Base-by-base conservation (phyloP, 108 stramenopile species). In the Heterococcus sp. region DNA sequence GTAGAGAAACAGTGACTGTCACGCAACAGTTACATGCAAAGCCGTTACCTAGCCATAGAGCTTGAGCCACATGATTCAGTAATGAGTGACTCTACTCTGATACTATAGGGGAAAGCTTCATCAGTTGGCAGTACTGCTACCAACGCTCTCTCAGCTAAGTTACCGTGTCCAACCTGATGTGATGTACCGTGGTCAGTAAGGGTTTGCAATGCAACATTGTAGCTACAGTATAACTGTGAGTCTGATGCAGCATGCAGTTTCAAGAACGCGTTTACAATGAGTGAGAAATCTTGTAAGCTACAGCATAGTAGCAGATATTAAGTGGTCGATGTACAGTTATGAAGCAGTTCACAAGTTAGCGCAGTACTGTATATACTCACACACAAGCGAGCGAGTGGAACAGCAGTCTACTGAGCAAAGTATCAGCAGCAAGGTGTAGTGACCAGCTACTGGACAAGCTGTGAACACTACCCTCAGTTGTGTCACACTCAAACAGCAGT, bases 21-120 rank as follows among this genome's bases (percentile, higher is more conserved):
- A 80, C 93, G 92, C 38, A 93, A 93, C 29, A 95, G 75, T 40
- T 93, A 91, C 83, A 93, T 93, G 58, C 93, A 93, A 38, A 95
- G 46, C 89, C 0, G 14, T 58, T 21, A 58, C 46, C 46, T 58
- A 58, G 95, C 95, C 94, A 94, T 94, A 29, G 89, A 90, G 31
- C 88, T 86, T 2, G 90, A 91, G 1, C 94, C 94, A 72, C 91
- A 90, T 29, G 90, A 91, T 35, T 89, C 84, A 0, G 91, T 92
- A 40, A 94, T 93, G 86, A 94, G 92, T 70, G 87, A 82, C 31
- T 77, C 73, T 69, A 87, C 81, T 35, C 94, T 87, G 64, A 94
- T 87, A 0, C 88, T 76, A 82, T 94, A 97, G 27, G 94, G 96
- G 80, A 94, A 97, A 8, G 74, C 58, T n/a, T 71, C 69, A 71